Evolutionary conservation across 139 green algal species (phyloP).

Genomic region (Ettlia oleoabundans): DNA sequence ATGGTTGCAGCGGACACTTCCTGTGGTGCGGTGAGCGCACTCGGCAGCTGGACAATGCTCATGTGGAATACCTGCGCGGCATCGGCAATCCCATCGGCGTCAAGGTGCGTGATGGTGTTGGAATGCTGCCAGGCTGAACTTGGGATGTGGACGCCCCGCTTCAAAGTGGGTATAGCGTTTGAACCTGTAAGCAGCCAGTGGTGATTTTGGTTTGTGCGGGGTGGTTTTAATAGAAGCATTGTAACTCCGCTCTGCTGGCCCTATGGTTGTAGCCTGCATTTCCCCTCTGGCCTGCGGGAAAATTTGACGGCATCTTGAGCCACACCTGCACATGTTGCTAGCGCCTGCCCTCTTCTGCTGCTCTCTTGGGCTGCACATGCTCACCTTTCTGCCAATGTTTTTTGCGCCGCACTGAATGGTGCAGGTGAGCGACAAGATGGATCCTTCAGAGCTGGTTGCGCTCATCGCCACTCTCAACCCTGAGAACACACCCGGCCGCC

Average conservation of each 20-base stretch:
- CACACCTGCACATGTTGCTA: too few relatives aligned
- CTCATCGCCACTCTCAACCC: constrained; percentile 95
- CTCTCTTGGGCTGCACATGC: background rate
- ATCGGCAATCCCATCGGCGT: constrained; percentile 96
- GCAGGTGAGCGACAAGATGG: constrained; percentile 94
- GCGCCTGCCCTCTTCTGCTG: background rate
- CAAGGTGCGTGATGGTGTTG: constrained; percentile 63
- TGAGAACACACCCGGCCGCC: constrained; percentile 90
- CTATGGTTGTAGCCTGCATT: too few relatives aligned
- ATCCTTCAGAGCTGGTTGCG: constrained; percentile 88
- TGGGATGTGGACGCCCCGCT: too few relatives aligned
- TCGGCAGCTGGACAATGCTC: constrained; percentile 95
- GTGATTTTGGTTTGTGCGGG: too few relatives aligned
- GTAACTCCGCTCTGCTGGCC: too few relatives aligned
- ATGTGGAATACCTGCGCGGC: constrained; percentile 97
- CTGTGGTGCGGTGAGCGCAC: constrained; percentile 99
- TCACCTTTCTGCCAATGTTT: background rate
- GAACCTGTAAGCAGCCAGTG: too few relatives aligned
- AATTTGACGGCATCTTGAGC: too few relatives aligned
- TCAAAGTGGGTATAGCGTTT: too few relatives aligned
- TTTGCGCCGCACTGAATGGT: background rate
- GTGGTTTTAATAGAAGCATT: too few relatives aligned
- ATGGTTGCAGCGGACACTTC: constrained; percentile 97
- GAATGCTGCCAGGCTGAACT: background rate
- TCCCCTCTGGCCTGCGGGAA: too few relatives aligned